These are phyloP conservation scores for Hypsizygus marmoreus DNA, from an alignment of 768 basidiomycete genomes.

Conservation along the genomic window DNA sequence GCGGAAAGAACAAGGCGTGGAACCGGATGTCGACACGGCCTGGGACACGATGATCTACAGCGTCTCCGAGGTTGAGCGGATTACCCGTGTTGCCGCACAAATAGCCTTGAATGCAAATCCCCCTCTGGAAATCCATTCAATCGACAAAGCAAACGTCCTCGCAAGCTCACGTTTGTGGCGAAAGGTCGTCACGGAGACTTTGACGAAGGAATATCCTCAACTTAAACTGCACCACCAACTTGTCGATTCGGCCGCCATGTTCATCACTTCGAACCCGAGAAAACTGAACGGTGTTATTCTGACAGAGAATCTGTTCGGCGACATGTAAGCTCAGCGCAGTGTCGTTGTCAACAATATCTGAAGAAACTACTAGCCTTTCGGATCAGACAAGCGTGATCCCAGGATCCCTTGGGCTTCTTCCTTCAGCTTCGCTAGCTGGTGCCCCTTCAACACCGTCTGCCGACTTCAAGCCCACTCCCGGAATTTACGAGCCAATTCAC, in stretches of 20 bases:
- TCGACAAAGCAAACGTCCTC: conserved; percentile 99
- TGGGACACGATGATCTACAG: conserved; percentile 96
- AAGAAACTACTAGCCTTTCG: conserved; percentile 64
- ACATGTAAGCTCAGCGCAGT: conserved; percentile 69
- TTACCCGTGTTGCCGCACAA: conserved; percentile 93
- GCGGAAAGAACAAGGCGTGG: conserved; percentile 81
- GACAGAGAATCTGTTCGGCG: conserved; percentile 95
- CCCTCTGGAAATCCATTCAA: conserved; percentile 85
- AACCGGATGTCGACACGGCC: conserved; percentile 66
- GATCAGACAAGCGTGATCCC: conserved; percentile 98
- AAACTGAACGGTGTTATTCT: conserved; percentile 95
- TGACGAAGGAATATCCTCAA: conserved; percentile 86
- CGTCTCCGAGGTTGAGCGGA: conserved; percentile 87
- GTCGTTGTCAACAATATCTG: conserved; percentile 2
- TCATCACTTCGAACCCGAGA: conserved; percentile 85
- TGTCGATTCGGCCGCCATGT: conserved; percentile 96
- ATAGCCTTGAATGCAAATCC: conserved; percentile 84
- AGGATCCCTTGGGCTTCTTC: conserved; percentile 93
- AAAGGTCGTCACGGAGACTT: conserved; percentile 84
- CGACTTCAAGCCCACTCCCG: conserved; percentile 75
- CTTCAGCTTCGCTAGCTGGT: conserved; percentile 94
- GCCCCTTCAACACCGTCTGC: conserved; percentile 68
- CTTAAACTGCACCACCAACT: conserved; percentile 87
- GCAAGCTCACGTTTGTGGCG: conserved; percentile 95
- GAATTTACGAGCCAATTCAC: conserved; percentile 97